Evolutionary conservation across 2,329 filamentous ascomycete species (phyloP), one percentile per base, ranked within the genome.

Genomic region (Nectriaceae sp.): DNA sequence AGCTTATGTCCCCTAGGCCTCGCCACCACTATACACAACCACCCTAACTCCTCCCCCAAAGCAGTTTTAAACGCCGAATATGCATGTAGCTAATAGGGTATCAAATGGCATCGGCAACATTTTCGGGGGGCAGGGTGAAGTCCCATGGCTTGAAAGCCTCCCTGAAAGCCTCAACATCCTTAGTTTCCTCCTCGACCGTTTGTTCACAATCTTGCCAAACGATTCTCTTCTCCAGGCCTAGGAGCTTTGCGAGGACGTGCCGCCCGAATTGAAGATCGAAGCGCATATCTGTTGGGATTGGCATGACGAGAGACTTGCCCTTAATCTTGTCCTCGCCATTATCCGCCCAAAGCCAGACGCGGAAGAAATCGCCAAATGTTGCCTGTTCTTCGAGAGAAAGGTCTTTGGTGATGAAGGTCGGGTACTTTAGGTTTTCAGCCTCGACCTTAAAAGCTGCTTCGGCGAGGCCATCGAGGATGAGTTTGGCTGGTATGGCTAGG

Each of bases 251-350:
- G 67, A 97, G 75, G 4, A 97, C 94, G 38, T 85, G 83, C 35
- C 95, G 80, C 4, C 89, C 91, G 63, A 96, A 97, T 65, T 97
- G 93, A 39, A 97, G 71, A 65, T 96, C 91, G 66, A 99, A 97
- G 13, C 87, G 82, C 54, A 88, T 81, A 16, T 82, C 84, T 21
- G 84, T 74, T 50, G 85, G 81, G 8, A 97, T 78, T 5, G 83
- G 83, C 73, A 97, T 82, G 44, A 92, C 78, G 49, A 97, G 75
- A 47, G 83, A 85, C 52, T 68, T 70, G 53, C 88, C 83, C 64
- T 82, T 77, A 55, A 83, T 79, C 45, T 64, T 69, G 61, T 75
- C 73, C 59, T 82, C 71, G 50, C 75, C 76, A 53, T 79, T 71
- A 55, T 80, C 75, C 24, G 76, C 77, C 88, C 89, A 94, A 43